These are phyloP conservation scores for Rasamsonia emersonii DNA, from an alignment of 2,329 filamentous ascomycete species.

Conservation along the genomic window DNA sequence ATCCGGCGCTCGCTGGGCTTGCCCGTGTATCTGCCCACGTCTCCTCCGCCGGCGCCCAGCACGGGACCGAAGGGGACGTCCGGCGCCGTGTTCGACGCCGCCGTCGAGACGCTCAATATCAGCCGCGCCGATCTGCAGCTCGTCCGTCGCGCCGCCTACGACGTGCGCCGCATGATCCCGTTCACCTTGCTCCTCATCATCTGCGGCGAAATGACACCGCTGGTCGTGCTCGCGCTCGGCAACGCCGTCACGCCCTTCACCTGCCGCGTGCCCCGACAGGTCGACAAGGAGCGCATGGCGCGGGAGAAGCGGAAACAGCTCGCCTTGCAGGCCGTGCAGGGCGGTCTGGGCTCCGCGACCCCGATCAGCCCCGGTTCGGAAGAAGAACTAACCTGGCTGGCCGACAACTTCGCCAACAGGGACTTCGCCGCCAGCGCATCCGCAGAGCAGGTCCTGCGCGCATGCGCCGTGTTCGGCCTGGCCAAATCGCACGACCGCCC, in stretches of 20 bases:
- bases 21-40: constrained; percentile 25
- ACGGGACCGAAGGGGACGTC: constrained; percentile 3
- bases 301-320: constrained; percentile 38
- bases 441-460: constrained; percentile 19
- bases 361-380: constrained; percentile 11
- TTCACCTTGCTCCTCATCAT: constrained; percentile 69
- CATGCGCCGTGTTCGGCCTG: constrained; percentile 27
- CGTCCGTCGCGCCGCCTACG: constrained; percentile 57
- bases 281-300: constrained; percentile 46
- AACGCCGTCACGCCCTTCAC: constrained; percentile 66
- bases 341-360: constrained; percentile 11
- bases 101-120: constrained; percentile 19
- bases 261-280: constrained; percentile 73
- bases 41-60: constrained; percentile 13
- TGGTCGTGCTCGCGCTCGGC: constrained; percentile 64
- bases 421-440: constrained; percentile 15
- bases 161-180: constrained; percentile 66
- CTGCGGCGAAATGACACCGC: constrained; percentile 77
- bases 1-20: constrained; percentile 23
- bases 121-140: constrained; percentile 66
- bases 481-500: constrained; percentile 33
- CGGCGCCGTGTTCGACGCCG: constrained; percentile 8
- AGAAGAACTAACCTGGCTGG: constrained; percentile 23
- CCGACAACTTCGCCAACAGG: constrained; percentile 14
- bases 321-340: constrained; percentile 18